Percentiles rank a stretch among this genome's conserved stretches.
Conservation (phyloP, 371 early-diverging fungal genomes). For the Mucor ambiguus region DNA sequence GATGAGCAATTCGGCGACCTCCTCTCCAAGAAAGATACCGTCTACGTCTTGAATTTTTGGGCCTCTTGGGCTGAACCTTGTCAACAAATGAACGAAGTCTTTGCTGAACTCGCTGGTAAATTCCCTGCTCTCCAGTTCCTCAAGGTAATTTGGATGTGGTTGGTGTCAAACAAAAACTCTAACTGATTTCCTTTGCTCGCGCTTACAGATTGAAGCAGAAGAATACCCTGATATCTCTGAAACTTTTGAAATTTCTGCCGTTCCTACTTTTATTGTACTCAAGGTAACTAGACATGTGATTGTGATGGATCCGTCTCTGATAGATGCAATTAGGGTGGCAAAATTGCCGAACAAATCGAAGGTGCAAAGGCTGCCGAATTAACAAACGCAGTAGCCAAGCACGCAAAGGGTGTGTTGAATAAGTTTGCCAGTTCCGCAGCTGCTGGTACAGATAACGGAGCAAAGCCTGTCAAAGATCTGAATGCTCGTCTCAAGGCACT, state of each 20-base stretch:
- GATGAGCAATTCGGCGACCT: slow-evolving; percentile 42
- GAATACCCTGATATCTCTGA: slow-evolving; percentile 88
- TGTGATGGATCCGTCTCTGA: neutral
- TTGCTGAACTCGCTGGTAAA: slow-evolving; percentile 80
- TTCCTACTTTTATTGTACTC: slow-evolving; percentile 88
- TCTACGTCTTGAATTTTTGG: slow-evolving; percentile 81
- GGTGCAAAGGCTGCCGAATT: slow-evolving; percentile 90
- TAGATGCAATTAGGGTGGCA: slow-evolving; percentile 53
- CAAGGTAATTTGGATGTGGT: slow-evolving; percentile 53
- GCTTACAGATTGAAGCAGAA: slow-evolving; percentile 85
- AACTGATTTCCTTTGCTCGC: neutral
- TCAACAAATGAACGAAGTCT: slow-evolving; percentile 89
- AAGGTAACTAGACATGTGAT: slow-evolving; percentile 53
- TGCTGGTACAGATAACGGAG: slow-evolving; percentile 31
- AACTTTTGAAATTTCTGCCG: slow-evolving; percentile 85
- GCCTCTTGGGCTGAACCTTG: slow-evolving; percentile 92
- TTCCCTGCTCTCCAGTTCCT: slow-evolving; percentile 77
- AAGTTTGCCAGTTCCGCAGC: slow-evolving; percentile 22
- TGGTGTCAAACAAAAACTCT: neutral
- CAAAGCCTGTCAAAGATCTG: slow-evolving; percentile 56
- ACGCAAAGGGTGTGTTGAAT: slow-evolving; percentile 62
- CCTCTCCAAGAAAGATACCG: slow-evolving; percentile 35
- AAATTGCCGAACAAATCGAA: slow-evolving; percentile 76
- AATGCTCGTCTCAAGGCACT: slow-evolving; percentile 71
- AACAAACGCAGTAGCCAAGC: slow-evolving; percentile 69